phyloP scores from a whole-genome alignment of 2,329 filamentous ascomycete genomes.

The Talaromyces sp. region DNA sequence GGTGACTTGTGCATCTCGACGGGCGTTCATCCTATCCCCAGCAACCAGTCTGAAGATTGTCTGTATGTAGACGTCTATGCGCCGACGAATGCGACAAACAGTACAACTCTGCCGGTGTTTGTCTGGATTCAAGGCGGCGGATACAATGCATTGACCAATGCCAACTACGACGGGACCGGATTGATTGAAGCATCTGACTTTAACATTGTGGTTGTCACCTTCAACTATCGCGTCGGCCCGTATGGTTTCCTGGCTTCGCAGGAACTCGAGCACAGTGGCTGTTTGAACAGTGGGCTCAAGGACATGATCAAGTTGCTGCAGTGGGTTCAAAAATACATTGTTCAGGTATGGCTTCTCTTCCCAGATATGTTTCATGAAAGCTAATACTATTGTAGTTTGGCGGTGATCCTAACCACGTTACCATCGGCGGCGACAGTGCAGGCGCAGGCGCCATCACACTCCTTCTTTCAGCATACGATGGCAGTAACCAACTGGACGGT shows the following conservation, averaged over 20 bases:
- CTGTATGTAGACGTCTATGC: constrained; percentile 44
- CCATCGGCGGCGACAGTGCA: constrained; percentile 29
- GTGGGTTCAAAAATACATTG: constrained; percentile 30
- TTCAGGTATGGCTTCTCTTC: constrained; percentile 26
- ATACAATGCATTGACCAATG: constrained; percentile 58
- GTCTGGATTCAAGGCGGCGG: constrained; percentile 62
- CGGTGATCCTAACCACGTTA: constrained; percentile 29
- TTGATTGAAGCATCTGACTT: constrained; percentile 53
- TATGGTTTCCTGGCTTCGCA: constrained; percentile 32
- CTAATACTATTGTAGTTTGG: constrained; percentile 24
- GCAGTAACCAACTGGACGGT: constrained; percentile 39
- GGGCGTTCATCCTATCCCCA: constrained; percentile 60
- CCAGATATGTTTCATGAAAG: not conserved
- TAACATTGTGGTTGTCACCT: constrained; percentile 21
- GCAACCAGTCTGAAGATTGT: constrained; percentile 46
- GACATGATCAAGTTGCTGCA: constrained; percentile 23
- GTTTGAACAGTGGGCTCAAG: constrained; percentile 28
- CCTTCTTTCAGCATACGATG: constrained; percentile 57
- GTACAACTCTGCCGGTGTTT: constrained; percentile 61
- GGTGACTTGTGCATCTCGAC: constrained; percentile 63
- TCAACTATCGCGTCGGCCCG: constrained; percentile 30
- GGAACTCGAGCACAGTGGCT: constrained; percentile 43
- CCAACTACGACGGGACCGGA: constrained; percentile 59
- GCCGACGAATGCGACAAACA: constrained; percentile 30
- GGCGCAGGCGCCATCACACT: constrained; percentile 52